Conservation (phyloP, 371 early-diverging fungal species). For the Umbelopsis sp. region DNA sequence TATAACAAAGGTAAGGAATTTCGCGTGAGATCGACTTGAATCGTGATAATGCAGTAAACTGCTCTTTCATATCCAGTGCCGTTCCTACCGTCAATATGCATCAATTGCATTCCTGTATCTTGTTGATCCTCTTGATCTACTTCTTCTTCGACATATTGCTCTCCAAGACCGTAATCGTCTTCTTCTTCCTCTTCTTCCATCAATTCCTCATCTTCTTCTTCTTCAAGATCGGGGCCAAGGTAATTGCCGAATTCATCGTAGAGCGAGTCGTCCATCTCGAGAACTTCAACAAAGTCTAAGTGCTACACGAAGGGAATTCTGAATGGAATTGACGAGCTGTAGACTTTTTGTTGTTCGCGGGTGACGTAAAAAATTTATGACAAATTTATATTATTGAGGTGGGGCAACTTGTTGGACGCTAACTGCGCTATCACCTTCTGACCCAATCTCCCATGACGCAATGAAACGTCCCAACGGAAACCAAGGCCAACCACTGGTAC, state of each 20-base stretch:
- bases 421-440: neutral
- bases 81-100: conserved; percentile 48
- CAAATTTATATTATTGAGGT: neutral
- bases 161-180: conserved; percentile 26
- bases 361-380: conserved; percentile 5
- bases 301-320: conserved; percentile 4
- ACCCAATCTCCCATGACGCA: neutral
- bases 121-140: conserved; percentile 36
- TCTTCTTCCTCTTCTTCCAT: conserved; percentile 41
- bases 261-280: conserved; percentile 74
- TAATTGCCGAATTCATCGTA: conserved; percentile 99
- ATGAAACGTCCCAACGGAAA: conserved; percentile 10
- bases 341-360: conserved; percentile 1
- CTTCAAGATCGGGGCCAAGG: conserved; percentile 92
- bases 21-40: neutral
- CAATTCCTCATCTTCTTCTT: conserved; percentile 57
- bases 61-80: neutral
- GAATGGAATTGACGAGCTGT: neutral
- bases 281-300: neutral
- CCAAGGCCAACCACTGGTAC: neutral
- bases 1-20: conserved; percentile 22
- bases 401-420: conserved; percentile 5
- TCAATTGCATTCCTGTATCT: conserved; percentile 33
- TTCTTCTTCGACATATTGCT: conserved; percentile 31
- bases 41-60: neutral